These are phyloP conservation scores for Cercospora sesami DNA, from an alignment of 2,329 filamentous ascomycete species.

Conservation along the genomic window DNA sequence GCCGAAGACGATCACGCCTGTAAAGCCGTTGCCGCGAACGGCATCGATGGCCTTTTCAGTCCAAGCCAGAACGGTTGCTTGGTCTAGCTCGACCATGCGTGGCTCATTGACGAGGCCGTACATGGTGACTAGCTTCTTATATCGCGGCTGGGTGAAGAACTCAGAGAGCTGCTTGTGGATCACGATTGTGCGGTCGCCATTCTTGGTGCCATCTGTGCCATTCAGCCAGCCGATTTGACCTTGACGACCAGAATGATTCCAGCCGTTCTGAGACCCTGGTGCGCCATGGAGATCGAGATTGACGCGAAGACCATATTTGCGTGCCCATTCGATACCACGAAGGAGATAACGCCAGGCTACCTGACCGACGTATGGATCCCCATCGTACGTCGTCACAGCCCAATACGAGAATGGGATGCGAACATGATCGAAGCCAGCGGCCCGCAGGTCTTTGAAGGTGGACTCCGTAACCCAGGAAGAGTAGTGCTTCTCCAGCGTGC, in stretches of 20 bases:
- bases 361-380: slow-evolving; percentile 82
- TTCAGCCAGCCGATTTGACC: slow-evolving; percentile 85
- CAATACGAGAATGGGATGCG: slow-evolving; percentile 95
- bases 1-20: slow-evolving; percentile 75
- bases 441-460: slow-evolving; percentile 79
- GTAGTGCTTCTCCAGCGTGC: slow-evolving; percentile 85
- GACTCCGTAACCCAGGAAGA: slow-evolving; percentile 81
- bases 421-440: slow-evolving; percentile 92
- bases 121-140: slow-evolving; percentile 86
- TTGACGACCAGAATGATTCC: slow-evolving; percentile 90
- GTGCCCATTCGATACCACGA: slow-evolving; percentile 87
- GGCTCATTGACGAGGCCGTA: slow-evolving; percentile 97
- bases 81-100: slow-evolving; percentile 69
- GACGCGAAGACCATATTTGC: slow-evolving; percentile 85
- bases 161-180: slow-evolving; percentile 82
- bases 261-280: slow-evolving; percentile 92
- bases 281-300: slow-evolving; percentile 92
- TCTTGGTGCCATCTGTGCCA: slow-evolving; percentile 77
- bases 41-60: slow-evolving; percentile 70
- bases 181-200: slow-evolving; percentile 78
- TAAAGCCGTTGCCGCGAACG: slow-evolving; percentile 74
- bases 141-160: slow-evolving; percentile 92
- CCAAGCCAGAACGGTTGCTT: slow-evolving; percentile 72
- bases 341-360: slow-evolving; percentile 92
- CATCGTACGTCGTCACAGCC: slow-evolving; percentile 81